Conservation (phyloP, 1,284 basidiomycete species). For the Cronartium ribicola region DNA sequence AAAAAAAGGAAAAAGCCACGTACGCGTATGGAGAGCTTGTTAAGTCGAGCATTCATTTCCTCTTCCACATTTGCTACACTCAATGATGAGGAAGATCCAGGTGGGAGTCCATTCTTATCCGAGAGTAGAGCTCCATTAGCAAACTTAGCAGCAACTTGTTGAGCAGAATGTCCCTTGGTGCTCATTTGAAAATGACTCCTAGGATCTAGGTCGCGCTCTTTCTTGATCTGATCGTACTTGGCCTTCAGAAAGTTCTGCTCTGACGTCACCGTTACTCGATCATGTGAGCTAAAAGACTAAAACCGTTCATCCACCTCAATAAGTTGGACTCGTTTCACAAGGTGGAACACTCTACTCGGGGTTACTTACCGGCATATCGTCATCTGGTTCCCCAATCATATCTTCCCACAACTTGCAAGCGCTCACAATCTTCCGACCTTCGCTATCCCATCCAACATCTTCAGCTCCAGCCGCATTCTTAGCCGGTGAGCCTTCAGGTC, state of each 20-base stretch:
- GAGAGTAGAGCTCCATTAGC: constrained; percentile 11
- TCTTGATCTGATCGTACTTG: constrained; percentile 31
- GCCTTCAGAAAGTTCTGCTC: constrained; percentile 33
- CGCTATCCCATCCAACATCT: constrained; percentile 59
- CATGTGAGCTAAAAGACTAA: constrained; percentile 21
- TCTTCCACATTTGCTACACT: constrained; percentile 13
- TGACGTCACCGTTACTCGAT: constrained; percentile 25
- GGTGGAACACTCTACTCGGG: neutral
- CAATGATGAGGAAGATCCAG: neutral
- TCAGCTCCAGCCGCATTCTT: constrained; percentile 63
- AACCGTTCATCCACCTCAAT: neutral
- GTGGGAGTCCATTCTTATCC: constrained; percentile 8
- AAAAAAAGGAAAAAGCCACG: neutral
- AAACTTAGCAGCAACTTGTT: constrained; percentile 29
- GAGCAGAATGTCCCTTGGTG: constrained; percentile 18
- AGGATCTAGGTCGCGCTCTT: constrained; percentile 34
- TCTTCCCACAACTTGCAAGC: constrained; percentile 39
- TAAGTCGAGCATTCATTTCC: constrained; percentile 30
- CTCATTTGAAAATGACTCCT: constrained; percentile 33
- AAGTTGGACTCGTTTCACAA: neutral
- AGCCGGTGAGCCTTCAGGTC: constrained; percentile 64
- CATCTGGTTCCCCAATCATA: constrained; percentile 42
- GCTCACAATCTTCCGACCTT: constrained; percentile 49
- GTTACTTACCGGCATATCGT: constrained; percentile 30
- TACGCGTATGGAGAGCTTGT: constrained; percentile 20